Base-by-base conservation (phyloP, 1,284 basidiomycete genomes). In the Moesziomyces antarcticus region DNA sequence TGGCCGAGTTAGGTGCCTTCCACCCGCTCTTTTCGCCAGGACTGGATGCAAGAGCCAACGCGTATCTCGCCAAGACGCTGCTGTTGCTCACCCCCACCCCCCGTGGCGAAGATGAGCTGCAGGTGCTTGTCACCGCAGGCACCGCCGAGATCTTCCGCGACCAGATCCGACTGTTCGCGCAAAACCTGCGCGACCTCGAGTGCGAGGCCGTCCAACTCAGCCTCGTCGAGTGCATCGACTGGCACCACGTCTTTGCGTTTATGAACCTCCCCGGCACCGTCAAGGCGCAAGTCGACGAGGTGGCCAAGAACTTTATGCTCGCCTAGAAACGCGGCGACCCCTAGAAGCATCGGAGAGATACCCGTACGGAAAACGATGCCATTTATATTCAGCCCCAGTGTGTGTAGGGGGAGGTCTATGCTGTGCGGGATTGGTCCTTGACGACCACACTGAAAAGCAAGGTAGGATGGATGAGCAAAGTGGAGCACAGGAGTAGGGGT, bases 401-500 rank as follows among this genome's bases (percentile, higher is more conserved):
- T 33, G 10, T 2, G 25, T n/a, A n/a, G n/a, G n/a, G n/a, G n/a
- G n/a, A n/a, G n/a, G n/a, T 51, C 13, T 41, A 41, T 51, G 40
- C 44, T 14, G 37, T 49, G 7, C 40, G 5, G n/a, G 52, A 14
- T 14, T 47, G 56, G 13, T 54, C 93, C 92, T 3, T 92, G 92
- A 79, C 88, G 89, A 30, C 93, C 88, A 40, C 96, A 86, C 40
- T 94, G 93, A 95, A 92, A 92, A 79, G 95, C 94, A 77, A 57
- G 27, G 10, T 30, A 61, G 37, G 42, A 37, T n/a, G 20, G 35
- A 22, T 44, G 9, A 24, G n/a, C 42, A 21, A n/a, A 21, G 11
- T n/a, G n/a, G n/a, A n/a, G n/a, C n/a, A n/a, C n/a, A n/a, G n/a
- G n/a, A n/a, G n/a, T n/a, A n/a, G n/a, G n/a, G n/a, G n/a, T n/a